Evolutionary conservation across 306 rosid genomes (phyloP).

Genomic region (Glycine latifolia): DNA sequence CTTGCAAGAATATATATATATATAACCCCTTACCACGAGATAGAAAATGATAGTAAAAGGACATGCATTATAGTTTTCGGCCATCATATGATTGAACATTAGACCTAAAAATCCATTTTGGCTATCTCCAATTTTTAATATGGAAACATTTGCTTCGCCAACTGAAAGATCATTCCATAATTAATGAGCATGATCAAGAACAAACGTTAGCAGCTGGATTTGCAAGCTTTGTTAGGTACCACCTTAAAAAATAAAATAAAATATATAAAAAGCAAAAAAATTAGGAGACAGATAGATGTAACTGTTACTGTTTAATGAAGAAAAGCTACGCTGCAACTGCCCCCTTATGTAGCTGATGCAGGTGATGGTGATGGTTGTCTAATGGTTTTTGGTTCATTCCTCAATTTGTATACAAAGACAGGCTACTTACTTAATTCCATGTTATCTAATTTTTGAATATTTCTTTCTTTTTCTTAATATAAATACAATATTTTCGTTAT

Average conservation of each 20-base stretch:
- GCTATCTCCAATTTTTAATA: background rate
- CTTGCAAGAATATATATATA: background rate
- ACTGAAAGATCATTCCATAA: slow-evolving; percentile 6
- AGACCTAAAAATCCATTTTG: slow-evolving; percentile 39
- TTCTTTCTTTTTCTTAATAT: background rate
- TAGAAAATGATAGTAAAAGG: too few species aligned
- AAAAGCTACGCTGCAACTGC: slow-evolving; percentile 43
- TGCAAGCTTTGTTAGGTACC: slow-evolving; percentile 42
- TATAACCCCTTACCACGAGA: too few species aligned
- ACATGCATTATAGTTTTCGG: background rate
- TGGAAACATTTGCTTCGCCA: background rate
- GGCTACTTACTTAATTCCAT: slow-evolving; percentile 14
- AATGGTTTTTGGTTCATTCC: background rate
- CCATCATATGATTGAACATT: slow-evolving; percentile 32
- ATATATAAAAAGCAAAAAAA: too few species aligned
- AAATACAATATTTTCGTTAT: background rate
- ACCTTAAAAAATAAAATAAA: background rate
- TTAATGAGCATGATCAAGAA: background rate
- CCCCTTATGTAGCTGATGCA: background rate
- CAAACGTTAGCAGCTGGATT: slow-evolving; percentile 22
- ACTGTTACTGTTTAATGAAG: slow-evolving; percentile 17
- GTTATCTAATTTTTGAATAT: slow-evolving; percentile 20
- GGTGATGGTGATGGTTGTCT: slow-evolving; percentile 11
- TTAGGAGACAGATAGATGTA: slow-evolving; percentile 24
- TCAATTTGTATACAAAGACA: background rate